Evolutionary conservation across 2,329 filamentous ascomycete genomes (phyloP), one percentile per base, ranked within the genome.

Genomic region (Aureobasidium lini): DNA sequence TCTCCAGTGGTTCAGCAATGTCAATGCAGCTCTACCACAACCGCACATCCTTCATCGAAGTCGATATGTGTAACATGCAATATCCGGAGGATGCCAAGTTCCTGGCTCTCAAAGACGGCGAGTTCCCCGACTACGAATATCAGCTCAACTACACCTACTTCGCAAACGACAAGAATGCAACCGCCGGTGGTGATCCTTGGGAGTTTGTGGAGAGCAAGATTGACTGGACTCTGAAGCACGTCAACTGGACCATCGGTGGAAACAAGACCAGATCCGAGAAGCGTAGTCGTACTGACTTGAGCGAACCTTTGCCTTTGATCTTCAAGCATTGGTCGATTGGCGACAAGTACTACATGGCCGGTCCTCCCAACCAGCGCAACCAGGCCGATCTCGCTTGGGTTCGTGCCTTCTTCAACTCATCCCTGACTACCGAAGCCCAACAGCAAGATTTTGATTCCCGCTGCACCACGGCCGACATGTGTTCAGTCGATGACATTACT

Each of bases 381-480:
- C 64, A 68, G 18, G 77, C 77, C 5, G 74, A 74, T 28, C 65
- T 80, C 34, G 74, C 69, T 7, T 80, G 76, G 74, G 71, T 75
- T 9, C 72, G 77, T n/a, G 67, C 76, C 31, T 80, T 80, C 64
- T 80, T 80, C 71, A 80, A 80, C 62, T 76, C 76, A 0, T 78
- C 77, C 1, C 63, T 70, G 7, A 75, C 71, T 66, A 75, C 68
- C 8, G 57, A 65, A 13, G 37, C 16, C 1, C 10, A 50, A 34
- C 34, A 59, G 11, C 6, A n/a, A 3, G 37, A 31, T 6, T 59
- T 59, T 18, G 57, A 59, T 10, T 15, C 6, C 6, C 57, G 57
- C 5, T 59, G 57, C 28, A 18, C 23, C 18, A 29, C 6, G 1
- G 57, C 11, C 8, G 11, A 39, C 3, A 52, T 42, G 57, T 59